A percentile compares a stretch with the other conserved stretches of the same genome.
Evolutionary conservation across 2,329 filamentous ascomycete genomes (phyloP).

Genomic region (Aspergillus sp.): DNA sequence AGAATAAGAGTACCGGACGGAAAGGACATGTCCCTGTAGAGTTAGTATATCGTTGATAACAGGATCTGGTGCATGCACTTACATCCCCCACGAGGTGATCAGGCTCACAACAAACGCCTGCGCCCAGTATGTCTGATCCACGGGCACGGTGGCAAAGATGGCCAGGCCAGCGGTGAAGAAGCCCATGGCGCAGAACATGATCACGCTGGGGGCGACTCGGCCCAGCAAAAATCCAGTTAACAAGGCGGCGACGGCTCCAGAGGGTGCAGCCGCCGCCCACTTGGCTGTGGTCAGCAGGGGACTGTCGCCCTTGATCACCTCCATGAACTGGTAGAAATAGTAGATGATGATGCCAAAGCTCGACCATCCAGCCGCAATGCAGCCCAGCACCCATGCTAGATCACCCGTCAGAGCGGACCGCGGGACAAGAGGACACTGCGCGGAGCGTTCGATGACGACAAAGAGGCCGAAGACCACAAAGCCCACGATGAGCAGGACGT

Average conservation of each 20-base stretch:
- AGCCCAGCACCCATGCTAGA: conserved; percentile 56
- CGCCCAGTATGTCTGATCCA: conserved; percentile 62
- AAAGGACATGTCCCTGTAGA: conserved; percentile 63
- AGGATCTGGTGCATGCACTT: conserved; percentile 3
- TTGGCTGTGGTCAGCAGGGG: conserved; percentile 29
- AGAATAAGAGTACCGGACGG: conserved; percentile 63
- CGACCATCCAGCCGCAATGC: conserved; percentile 56
- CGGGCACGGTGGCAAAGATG: conserved; percentile 47
- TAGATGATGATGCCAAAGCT: conserved; percentile 55
- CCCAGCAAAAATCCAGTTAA: conserved; percentile 34
- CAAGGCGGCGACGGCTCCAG: conserved; percentile 32
- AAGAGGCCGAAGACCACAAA: conserved; percentile 55
- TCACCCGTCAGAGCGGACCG: conserved; percentile 49
- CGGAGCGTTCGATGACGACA: conserved; percentile 50
- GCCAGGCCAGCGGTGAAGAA: conserved; percentile 43
- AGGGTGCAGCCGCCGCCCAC: conserved; percentile 24
- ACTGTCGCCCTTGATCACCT: conserved; percentile 33
- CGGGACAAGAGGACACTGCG: conserved; percentile 57
- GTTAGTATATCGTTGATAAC: not conserved
- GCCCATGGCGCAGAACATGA: conserved; percentile 31
- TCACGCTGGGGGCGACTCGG: conserved; percentile 26
- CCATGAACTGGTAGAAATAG: conserved; percentile 53
- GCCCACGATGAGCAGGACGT: conserved; percentile 57
- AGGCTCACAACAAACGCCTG: conserved; percentile 58
- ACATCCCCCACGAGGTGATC: conserved; percentile 33